Conservation (phyloP, 106 monocot genomes). For the Acanthochlamys bracteata region DNA sequence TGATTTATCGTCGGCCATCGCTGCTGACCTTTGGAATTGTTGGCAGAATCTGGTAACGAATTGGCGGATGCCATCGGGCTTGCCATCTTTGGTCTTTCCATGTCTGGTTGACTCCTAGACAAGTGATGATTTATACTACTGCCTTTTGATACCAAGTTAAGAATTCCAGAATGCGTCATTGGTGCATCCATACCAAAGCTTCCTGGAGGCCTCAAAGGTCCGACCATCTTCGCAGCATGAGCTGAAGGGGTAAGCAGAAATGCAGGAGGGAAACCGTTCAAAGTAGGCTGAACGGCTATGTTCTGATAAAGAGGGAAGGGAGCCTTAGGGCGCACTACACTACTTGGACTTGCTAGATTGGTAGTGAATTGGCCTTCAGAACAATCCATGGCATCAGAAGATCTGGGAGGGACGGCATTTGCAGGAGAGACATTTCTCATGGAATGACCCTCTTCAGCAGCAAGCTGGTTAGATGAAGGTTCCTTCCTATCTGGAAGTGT, state of each 20-base stretch:
- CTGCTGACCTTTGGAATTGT: constrained; percentile 18
- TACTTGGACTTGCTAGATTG: not conserved
- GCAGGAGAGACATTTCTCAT: constrained; percentile 5
- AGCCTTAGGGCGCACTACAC: constrained; percentile 3
- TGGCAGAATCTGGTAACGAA: not conserved
- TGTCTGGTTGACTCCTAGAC: constrained; percentile 21
- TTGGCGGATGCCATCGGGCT: constrained; percentile 1
- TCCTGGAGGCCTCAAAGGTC: not conserved
- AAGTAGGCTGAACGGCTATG: not conserved
- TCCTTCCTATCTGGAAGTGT: constrained; percentile 10
- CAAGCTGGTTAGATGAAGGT: not conserved
- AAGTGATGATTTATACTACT: constrained; percentile 7
- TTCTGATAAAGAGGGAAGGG: constrained; percentile 26
- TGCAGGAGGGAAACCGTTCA: constrained; percentile 32
- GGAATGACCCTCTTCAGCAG: constrained; percentile 2
- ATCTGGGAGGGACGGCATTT: not conserved
- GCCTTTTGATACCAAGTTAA: constrained; percentile 41
- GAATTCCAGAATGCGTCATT: constrained; percentile 24
- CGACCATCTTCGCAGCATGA: constrained; percentile 14
- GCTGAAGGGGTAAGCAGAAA: constrained; percentile 14
- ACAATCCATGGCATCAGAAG: not conserved
- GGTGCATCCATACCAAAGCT: not conserved
- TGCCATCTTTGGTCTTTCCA: constrained; percentile 8
- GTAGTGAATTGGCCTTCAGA: constrained; percentile 11
- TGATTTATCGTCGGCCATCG: constrained; percentile 1